Base-by-base conservation (phyloP, 208 protist species). In the Tritrichomonas musculus region DNA sequence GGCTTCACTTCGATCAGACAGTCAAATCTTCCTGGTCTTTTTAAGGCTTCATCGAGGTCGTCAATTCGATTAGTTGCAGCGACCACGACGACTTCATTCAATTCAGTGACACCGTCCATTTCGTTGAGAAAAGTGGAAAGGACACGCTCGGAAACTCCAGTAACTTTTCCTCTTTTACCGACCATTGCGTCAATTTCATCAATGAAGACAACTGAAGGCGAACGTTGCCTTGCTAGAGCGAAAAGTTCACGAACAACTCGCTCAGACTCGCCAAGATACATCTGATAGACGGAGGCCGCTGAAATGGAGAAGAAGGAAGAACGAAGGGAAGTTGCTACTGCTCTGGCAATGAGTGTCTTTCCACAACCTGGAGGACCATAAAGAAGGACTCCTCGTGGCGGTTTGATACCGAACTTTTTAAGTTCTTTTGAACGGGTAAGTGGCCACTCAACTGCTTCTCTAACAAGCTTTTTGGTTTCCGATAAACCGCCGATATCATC, bases 281-380 rank as follows among this genome's bases (percentile, higher is more conserved):
- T 92, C 17, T 50, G 50, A n/a, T 65, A 94, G 25, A 94, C 92
- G 30, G 36, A 22, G 3, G 93, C 93, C 9, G 64, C 57, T 27
- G 41, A 80, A 3, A 99, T 99, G 39, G 99, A 95, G 94, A 99
- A 99, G 96, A 99, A 99, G 97, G 99, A 99, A 36, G 98, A 98
- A 94, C 98, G 98, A 20, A 98, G 99, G 95, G 99, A 98, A 95
- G 99, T 99, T 53, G 98, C 98, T 55, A 99, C 98, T 80, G 98
- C 98, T 92, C 98, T 97, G 5, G 98, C 98, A 94, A 99, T 99
- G 93, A 99, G 96, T 25, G 98, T 99, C 96, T 99, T 99, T 93
- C 98, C 98, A 94, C 97, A 98, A 36, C 98, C 98, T 0, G 98
- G 98, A 17, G 98, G 98, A 60, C 98, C 98, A 95, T 97, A 99